A percentile compares a stretch with the other conserved stretches of the same genome.
Evolutionary conservation across 805 yeast species (phyloP).

Genomic region (Zygosaccharomyces pseudorouxii): DNA sequence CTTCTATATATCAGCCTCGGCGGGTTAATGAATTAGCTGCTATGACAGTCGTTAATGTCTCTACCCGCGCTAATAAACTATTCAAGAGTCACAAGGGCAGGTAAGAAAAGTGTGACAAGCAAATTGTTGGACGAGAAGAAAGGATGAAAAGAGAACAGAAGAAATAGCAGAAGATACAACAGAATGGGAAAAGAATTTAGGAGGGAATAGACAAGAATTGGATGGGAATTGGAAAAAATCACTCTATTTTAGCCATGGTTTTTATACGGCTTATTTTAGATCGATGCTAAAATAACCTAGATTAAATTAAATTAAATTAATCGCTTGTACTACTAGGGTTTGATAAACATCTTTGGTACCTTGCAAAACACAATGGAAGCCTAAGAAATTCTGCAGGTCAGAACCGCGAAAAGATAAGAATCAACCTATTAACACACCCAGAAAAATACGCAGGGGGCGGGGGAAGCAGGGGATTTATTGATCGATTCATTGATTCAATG

Average conservation of each 20-base stretch:
- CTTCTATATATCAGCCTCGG: neutral
- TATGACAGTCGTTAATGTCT: neutral
- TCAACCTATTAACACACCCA: neutral
- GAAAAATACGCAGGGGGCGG: neutral
- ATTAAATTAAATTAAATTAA: neutral
- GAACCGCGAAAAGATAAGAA: neutral
- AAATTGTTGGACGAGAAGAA: neutral
- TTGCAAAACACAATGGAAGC: neutral
- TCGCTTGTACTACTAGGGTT: neutral
- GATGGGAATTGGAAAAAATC: neutral
- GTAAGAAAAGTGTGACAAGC: neutral
- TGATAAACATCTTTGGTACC: neutral
- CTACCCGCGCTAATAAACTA: neutral
- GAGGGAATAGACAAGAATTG: neutral
- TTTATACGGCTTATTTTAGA: neutral
- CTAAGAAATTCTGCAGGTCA: no score
- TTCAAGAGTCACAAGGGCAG: neutral
- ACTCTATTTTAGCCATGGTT: neutral
- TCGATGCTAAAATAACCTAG: neutral
- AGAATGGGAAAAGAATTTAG: neutral
- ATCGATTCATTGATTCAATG: neutral
- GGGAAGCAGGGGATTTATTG: no score
- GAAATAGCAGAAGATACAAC: neutral
- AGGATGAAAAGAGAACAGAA: neutral
- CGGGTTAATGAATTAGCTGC: no score